Base-by-base conservation (phyloP, 352 stramenopile genomes). In the Pelagophyceae sp. region DNA sequence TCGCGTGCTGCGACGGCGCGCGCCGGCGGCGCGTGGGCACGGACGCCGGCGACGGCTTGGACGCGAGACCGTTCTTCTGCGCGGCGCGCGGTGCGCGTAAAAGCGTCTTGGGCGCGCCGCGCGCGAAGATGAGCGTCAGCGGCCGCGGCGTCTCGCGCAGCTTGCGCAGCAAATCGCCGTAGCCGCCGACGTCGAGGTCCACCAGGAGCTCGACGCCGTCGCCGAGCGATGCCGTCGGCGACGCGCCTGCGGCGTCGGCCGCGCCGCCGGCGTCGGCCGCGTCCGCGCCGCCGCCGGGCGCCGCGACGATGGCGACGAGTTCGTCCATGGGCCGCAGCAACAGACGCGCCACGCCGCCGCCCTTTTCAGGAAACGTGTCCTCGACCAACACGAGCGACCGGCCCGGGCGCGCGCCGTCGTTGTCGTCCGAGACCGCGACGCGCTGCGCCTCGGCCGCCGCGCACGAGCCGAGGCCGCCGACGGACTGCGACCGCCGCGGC, bases 251-350 rank as follows among this genome's bases (percentile, higher is more conserved):
- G 6, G 40, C 40, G 40, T 54, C 23, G 58, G 58, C 58, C 17
- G 58, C 58, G 58, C 58, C 58, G 23, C 58, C 40, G 40, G 40
- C 40, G 40, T 20, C 40, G 40, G 40, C 40, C 6, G 40, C 40
- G 40, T 6, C 40, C 6, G 40, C 40, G 40, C 6, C 40, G 40
- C 6, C 40, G 40, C 6, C 40, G 15, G 54, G 45, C 45, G 11
- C 45, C 15, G 54, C 54, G 54, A 31, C 15, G 54, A 63, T 15
- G 61, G 15, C 61, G 15, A 71, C 61, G 61, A 71, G 61, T 31
- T 71, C 61, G 61, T 71, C 61, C 61, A 71, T 71, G 15, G 61
- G 61, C 61, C 61, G 29, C 15, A 71, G 31, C 5, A 71, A 27
- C n/a, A 1, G 3, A 1, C 61, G 61, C 29, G 61, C 61, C n/a